These are phyloP conservation scores for Monosporascus cannonballus DNA, from an alignment of 2,329 filamentous ascomycete species.

Conservation along the genomic window DNA sequence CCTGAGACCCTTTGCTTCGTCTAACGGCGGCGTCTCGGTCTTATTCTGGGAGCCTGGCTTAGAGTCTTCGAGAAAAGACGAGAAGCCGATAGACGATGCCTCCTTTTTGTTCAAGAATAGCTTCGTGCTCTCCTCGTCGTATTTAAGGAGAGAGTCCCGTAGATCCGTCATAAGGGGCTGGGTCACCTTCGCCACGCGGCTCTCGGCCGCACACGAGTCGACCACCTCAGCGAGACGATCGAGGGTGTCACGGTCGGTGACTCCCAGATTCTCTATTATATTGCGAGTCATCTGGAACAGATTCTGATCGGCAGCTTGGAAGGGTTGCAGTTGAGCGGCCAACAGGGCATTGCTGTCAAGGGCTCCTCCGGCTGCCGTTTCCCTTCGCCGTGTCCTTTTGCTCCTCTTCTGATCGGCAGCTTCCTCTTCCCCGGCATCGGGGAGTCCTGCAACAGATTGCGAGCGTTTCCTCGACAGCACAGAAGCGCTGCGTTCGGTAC, in stretches of 20 bases:
- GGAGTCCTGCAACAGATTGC: slow-evolving; percentile 54
- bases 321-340: slow-evolving; percentile 50
- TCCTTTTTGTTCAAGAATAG: slow-evolving; percentile 49
- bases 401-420: slow-evolving; percentile 54
- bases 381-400: slow-evolving; percentile 58
- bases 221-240: slow-evolving; percentile 42
- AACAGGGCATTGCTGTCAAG: slow-evolving; percentile 46
- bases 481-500: slow-evolving; percentile 30
- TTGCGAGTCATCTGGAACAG: slow-evolving; percentile 51
- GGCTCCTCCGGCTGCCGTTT: slow-evolving; percentile 47
- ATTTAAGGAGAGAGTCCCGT: slow-evolving; percentile 40
- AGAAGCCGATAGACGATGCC: slow-evolving; percentile 45
- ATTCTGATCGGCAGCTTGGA: slow-evolving; percentile 49
- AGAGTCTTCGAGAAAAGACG: slow-evolving; percentile 58
- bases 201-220: slow-evolving; percentile 45
- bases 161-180: slow-evolving; percentile 43
- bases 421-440: slow-evolving; percentile 52
- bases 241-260: slow-evolving; percentile 42
- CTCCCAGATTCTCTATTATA: slow-evolving; percentile 48
- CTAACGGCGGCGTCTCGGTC: slow-evolving; percentile 40
- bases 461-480: slow-evolving; percentile 51
- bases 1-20: slow-evolving; percentile 46
- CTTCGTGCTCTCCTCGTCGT: slow-evolving; percentile 47
- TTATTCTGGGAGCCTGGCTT: slow-evolving; percentile 49
- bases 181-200: slow-evolving; percentile 42